phyloP scores from a whole-genome alignment of 345 rosid species.

The Eucalyptus cladocalyx region DNA sequence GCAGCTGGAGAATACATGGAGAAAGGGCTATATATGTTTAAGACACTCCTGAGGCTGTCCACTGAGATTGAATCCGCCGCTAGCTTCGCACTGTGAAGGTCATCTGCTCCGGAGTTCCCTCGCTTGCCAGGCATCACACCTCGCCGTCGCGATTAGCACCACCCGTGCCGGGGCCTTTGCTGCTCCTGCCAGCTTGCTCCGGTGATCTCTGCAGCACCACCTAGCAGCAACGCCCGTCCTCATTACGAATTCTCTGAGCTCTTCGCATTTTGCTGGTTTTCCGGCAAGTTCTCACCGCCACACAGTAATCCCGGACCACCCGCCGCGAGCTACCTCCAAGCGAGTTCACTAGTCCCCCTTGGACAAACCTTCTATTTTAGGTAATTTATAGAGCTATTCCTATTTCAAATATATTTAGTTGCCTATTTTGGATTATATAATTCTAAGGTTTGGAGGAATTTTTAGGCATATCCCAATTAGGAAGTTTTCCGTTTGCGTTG shows the following conservation, averaged over 20 bases:
- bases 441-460: background rate
- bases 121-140: background rate
- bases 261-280: background rate
- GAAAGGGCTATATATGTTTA: background rate
- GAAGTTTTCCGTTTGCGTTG: background rate
- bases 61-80: background rate
- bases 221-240: background rate
- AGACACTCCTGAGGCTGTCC: background rate
- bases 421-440: background rate
- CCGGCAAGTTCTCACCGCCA: background rate
- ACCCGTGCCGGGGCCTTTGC: background rate
- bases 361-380: background rate
- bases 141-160: background rate
- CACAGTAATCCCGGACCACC: background rate
- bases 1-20: background rate
- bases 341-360: background rate
- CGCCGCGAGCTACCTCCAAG: background rate
- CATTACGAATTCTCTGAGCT: too few relatives aligned
- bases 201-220: background rate
- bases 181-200: background rate
- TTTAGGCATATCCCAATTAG: background rate
- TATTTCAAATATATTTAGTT: too few relatives aligned
- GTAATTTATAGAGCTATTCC: background rate
- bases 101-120: background rate
- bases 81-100: background rate